phyloP scores from a whole-genome alignment of 768 basidiomycete species.

The Neoboletus brunneissimus region DNA sequence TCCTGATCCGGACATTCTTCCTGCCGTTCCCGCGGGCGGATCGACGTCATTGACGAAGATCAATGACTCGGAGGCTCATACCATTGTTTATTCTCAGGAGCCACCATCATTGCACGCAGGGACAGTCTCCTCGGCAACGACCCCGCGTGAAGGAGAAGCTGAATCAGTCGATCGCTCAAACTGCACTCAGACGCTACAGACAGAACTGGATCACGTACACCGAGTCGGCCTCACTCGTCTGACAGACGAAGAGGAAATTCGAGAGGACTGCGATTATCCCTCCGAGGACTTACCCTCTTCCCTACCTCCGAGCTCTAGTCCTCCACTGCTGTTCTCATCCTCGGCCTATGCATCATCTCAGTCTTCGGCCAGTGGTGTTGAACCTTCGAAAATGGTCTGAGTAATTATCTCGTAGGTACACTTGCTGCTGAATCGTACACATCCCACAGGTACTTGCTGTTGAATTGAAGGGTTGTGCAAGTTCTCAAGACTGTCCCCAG shows the following conservation, averaged over 20 bases:
- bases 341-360: slow-evolving; percentile 39
- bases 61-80: neutral
- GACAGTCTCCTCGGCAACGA: neutral
- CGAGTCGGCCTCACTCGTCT: neutral
- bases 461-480: neutral
- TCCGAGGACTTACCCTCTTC: slow-evolving; percentile 18
- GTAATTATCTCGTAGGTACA: neutral
- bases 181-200: neutral
- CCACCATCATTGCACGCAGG: neutral
- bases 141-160: neutral
- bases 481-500: neutral
- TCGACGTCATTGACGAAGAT: neutral
- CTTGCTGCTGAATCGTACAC: neutral
- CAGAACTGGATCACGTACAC: neutral
- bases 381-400: slow-evolving; percentile 19
- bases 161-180: neutral
- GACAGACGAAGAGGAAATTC: slow-evolving; percentile 2
- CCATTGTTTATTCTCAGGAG: neutral
- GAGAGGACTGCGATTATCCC: slow-evolving; percentile 3
- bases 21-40: neutral
- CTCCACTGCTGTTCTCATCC: slow-evolving; percentile 41
- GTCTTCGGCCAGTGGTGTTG: slow-evolving; percentile 19
- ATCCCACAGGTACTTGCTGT: slow-evolving; percentile 1
- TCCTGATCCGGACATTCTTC: neutral
- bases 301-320: slow-evolving; percentile 47